phyloP scores from a whole-genome alignment of 306 rosid genomes.

The Quercus cerris region DNA sequence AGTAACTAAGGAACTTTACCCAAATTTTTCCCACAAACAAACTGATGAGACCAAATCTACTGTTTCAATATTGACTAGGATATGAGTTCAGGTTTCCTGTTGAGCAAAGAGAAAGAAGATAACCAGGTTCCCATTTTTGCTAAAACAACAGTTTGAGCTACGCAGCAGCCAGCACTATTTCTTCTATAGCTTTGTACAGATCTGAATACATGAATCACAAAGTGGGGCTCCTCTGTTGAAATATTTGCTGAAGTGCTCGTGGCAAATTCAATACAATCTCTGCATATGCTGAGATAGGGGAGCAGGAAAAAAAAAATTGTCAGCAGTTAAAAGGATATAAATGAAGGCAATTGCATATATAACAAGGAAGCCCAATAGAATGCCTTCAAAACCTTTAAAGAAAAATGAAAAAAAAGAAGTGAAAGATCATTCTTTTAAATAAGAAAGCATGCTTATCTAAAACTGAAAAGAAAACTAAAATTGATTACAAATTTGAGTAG shows the following conservation, averaged over 20 bases:
- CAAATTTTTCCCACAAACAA: slow-evolving; percentile 19
- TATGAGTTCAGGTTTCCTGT: slow-evolving; percentile 7
- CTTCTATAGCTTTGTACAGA: slow-evolving; percentile 45
- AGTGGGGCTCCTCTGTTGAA: slow-evolving; percentile 33
- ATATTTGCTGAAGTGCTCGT: slow-evolving; percentile 56
- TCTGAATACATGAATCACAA: slow-evolving; percentile 20
- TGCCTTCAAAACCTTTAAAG: slow-evolving; percentile 2
- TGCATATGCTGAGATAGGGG: slow-evolving; percentile 65
- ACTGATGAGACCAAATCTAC: slow-evolving; percentile 7
- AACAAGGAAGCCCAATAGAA: background rate
- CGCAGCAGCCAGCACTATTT: slow-evolving; percentile 22
- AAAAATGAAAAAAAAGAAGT: no score
- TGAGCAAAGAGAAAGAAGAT: background rate
- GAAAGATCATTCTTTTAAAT: background rate
- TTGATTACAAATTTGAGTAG: background rate
- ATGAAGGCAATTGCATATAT: background rate
- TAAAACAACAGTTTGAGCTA: slow-evolving; percentile 9
- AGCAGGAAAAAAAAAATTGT: background rate
- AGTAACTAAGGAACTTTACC: no score
- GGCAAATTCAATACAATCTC: slow-evolving; percentile 89
- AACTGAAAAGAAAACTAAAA: background rate
- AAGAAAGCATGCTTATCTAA: background rate
- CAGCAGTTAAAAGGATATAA: slow-evolving; percentile 7
- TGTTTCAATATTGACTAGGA: slow-evolving; percentile 12
- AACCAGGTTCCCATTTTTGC: background rate